Evolutionary conservation across 306 rosid genomes (phyloP), one percentile per base, ranked within the genome.

Genomic region (Vigna nakashimae): DNA sequence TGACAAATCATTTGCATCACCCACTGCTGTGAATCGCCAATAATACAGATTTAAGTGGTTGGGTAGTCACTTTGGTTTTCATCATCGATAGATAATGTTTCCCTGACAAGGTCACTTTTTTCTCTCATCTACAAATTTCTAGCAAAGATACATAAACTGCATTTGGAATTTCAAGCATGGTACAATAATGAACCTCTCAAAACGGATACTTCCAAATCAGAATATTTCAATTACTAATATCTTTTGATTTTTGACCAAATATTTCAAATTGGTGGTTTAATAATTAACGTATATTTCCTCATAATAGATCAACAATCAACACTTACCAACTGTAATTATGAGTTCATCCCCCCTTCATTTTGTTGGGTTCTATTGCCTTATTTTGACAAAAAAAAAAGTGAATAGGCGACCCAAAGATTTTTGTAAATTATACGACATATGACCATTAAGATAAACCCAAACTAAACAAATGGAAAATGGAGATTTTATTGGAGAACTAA

Each of bases 21-120:
- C 40, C 63, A 28, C 30, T 46, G 72, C 32, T 51, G 78, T 74
- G 45, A 69, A 79, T 69, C 20, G 38, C 58, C 65, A 83, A 79
- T 83, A 83, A 83, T 83, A 45, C 75, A 79, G 56, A 79, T 69
- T 46, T 4, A 43, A 45, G 83, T 74, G 64, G 80, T 69, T 83
- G 81, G 65, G 74, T 48, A 69, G 86, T 74, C 86, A 82, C 52
- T 30, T 30, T 13, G 55, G n/a, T 24, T 68, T 20, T 68, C 67
- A 74, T 62, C 48, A 67, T 62, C 43, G 81, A 83, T 43, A n/a
- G 81, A 79, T 67, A 68, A 68, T 83, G 86, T 79, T 68, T 52
- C 86, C 34, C 36, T 40, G 26, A 65, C 70, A 65, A 65, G 58
- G 34, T 64, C 65, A 36, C 42, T 65, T 77, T 55, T 17, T 24